Conservation (phyloP, 306 rosid species). For the Crataegus laevigata region DNA sequence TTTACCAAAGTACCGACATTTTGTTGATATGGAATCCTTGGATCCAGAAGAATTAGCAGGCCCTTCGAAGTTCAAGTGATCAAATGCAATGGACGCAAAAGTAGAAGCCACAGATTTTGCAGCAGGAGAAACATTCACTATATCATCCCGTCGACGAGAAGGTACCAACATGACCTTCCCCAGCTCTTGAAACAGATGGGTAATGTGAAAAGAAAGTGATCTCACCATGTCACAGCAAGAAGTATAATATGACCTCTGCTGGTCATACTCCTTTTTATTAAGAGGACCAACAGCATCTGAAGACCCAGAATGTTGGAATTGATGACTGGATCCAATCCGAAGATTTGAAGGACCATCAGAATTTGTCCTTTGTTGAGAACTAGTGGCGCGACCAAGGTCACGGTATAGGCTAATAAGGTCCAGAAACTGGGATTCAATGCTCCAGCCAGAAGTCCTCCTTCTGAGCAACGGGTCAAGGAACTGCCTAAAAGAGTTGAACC, state of each 20-base stretch:
- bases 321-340: conserved; percentile 48
- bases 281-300: conserved; percentile 43
- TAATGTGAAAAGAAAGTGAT: conserved; percentile 85
- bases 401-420: conserved; percentile 83
- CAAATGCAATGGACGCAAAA: conserved; percentile 62
- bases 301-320: conserved; percentile 42
- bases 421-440: conserved; percentile 86
- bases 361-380: conserved; percentile 55
- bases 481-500: conserved; percentile 86
- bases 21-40: conserved; percentile 63
- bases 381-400: conserved; percentile 73
- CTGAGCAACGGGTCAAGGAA: conserved; percentile 83
- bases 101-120: conserved; percentile 82
- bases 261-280: conserved; percentile 56
- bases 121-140: conserved; percentile 64
- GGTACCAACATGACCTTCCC: conserved; percentile 89
- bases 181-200: conserved; percentile 91
- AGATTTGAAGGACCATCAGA: conserved; percentile 43
- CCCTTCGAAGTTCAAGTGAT: conserved; percentile 82
- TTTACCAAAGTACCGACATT: conserved; percentile 85
- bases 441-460: conserved; percentile 87
- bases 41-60: conserved; percentile 49
- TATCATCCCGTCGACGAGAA: conserved; percentile 90
- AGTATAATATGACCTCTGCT: conserved; percentile 58
- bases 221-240: conserved; percentile 84